Conservation (phyloP, 2,329 filamentous ascomycete genomes). For the Sporothrix luriei region DNA sequence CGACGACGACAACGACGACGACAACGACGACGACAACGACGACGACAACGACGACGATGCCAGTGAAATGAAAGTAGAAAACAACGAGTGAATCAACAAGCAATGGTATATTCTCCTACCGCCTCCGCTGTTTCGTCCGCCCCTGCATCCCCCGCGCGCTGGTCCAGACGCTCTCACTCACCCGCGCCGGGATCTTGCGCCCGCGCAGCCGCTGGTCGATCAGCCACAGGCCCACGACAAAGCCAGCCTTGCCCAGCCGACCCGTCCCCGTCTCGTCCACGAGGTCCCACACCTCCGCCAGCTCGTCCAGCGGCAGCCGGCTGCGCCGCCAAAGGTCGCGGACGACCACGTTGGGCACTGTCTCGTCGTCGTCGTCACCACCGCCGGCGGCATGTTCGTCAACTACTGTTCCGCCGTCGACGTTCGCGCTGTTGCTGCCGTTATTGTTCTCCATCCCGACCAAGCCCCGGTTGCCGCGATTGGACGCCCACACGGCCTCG, state of each 20-base stretch:
- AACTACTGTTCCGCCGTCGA: not conserved
- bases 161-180: slow-evolving; percentile 74
- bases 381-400: slow-evolving; percentile 37
- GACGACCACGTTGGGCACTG: slow-evolving; percentile 68
- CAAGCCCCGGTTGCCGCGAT: slow-evolving; percentile 58
- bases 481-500: slow-evolving; percentile 83
- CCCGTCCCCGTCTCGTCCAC: slow-evolving; percentile 63
- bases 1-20: not conserved
- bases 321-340: slow-evolving; percentile 76
- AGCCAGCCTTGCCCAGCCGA: slow-evolving; percentile 67
- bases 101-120: slow-evolving; percentile 17
- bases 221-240: slow-evolving; percentile 81
- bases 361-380: slow-evolving; percentile 51
- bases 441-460: slow-evolving; percentile 17
- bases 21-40: not conserved
- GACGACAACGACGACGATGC: not conserved
- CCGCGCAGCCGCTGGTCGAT: slow-evolving; percentile 80
- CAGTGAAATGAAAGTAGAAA: not conserved
- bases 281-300: slow-evolving; percentile 76
- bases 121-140: slow-evolving; percentile 23
- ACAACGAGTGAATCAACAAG: not conserved
- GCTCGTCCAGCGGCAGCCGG: slow-evolving; percentile 65
- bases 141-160: slow-evolving; percentile 60
- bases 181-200: slow-evolving; percentile 71
- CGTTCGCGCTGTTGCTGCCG: not conserved